Evolutionary conservation across 352 stramenopile genomes (phyloP), one percentile per base, ranked within the genome.

Genomic region (Phytophthora chlamydospora): DNA sequence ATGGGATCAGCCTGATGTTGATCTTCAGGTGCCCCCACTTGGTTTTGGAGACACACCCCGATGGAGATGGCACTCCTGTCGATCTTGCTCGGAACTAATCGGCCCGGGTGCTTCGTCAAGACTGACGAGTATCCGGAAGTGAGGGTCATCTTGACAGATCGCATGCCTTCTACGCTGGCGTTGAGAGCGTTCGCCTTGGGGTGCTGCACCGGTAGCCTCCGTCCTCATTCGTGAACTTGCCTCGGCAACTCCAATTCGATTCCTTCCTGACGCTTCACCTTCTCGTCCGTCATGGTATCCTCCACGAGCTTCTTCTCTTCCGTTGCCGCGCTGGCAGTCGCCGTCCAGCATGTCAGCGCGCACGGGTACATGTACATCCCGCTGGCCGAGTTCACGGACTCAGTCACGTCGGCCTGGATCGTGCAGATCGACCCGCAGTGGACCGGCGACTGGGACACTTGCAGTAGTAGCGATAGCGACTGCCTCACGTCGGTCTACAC

Each of bases 391-490:
- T 71, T 71, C 38, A 58, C 27, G 19, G 58, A 58, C 45, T 46
- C 35, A 16, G 59, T 17, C 6, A 72, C 42, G 1, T 63, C 57
- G 1, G 45, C 52, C 6, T 76, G 59, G 59, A 48, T 76, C 36
- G 64, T 74, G 21, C 59, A 74, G 53, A 76, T 73, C 31, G 49
- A 63, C 2, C 68, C 63, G 10, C 62, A 73, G 17, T 76, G 58
- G 57, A 50, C 57, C 0, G 64, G 68, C 1, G 68, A 71, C 27
- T 73, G 68, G 63, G 44, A 73, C 29, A 62, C 49, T 27, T 71
- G 62, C 62, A 71, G 50, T 11, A 63, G 49, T 11, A 17, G 33
- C 33, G 58, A 68, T 42, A 60, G 38, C 29, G 64, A 68, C 9
- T 54, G 50, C 36, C 62, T 71, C 14, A 68, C 63, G 21, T 32